Evolutionary conservation across 2,329 filamentous ascomycete genomes (phyloP).

Genomic region (Trichophyton schoenleinii): DNA sequence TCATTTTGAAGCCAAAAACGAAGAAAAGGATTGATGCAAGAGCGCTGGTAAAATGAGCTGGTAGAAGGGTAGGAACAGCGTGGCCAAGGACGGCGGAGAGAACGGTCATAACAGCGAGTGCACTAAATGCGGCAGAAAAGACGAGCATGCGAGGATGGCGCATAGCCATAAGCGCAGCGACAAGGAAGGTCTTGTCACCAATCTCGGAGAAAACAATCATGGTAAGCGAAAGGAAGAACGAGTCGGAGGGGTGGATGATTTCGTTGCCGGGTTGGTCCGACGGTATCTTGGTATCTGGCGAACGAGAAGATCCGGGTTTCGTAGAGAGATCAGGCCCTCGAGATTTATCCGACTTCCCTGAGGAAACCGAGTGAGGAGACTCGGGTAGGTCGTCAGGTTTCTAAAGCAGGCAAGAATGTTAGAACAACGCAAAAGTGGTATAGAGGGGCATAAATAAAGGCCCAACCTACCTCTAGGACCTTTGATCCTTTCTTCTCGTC

Average conservation of each 20-base stretch:
- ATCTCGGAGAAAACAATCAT: slow-evolving; percentile 98
- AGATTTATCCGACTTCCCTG: slow-evolving; percentile 49
- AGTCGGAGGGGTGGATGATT: slow-evolving; percentile 69
- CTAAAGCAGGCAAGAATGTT: slow-evolving; percentile 30
- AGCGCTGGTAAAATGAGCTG: slow-evolving; percentile 81
- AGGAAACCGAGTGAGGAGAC: slow-evolving; percentile 61
- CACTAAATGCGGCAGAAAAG: slow-evolving; percentile 87
- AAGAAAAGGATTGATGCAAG: slow-evolving; percentile 77
- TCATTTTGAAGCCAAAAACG: slow-evolving; percentile 71
- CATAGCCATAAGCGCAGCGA: slow-evolving; percentile 98
- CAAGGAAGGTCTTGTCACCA: slow-evolving; percentile 96
- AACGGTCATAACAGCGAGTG: slow-evolving; percentile 86
- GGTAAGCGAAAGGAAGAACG: slow-evolving; percentile 78
- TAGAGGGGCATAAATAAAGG: neutral
- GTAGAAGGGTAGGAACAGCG: slow-evolving; percentile 76
- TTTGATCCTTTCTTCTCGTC: slow-evolving; percentile 35
- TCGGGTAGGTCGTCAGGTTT: slow-evolving; percentile 72
- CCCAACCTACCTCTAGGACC: slow-evolving; percentile 41
- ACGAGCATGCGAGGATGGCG: slow-evolving; percentile 87
- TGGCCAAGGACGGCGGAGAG: slow-evolving; percentile 88
- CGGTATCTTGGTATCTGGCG: neutral
- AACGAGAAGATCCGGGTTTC: slow-evolving; percentile 24
- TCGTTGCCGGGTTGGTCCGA: slow-evolving; percentile 20
- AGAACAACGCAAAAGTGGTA: neutral
- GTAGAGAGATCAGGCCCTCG: slow-evolving; percentile 38